Evolutionary conservation across 208 protist genomes (phyloP).

Genomic region (Phytomonas sp.): DNA sequence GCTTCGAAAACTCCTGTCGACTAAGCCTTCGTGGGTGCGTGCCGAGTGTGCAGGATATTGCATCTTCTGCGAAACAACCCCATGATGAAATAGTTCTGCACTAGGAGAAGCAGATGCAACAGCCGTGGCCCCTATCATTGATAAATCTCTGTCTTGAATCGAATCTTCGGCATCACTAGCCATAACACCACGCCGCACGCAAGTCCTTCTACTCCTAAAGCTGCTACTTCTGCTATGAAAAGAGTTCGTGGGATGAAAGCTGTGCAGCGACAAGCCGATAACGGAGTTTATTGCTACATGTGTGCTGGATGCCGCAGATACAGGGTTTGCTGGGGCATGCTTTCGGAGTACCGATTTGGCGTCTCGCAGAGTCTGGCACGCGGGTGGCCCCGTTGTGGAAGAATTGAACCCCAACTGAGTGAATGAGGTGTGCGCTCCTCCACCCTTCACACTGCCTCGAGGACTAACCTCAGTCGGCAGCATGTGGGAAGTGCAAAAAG

Average conservation of each 20-base stretch:
- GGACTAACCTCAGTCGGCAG: not conserved
- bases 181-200: not conserved
- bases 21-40: not conserved
- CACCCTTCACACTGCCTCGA: not conserved
- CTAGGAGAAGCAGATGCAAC: not conserved
- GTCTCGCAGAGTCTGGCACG: not conserved
- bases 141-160: not conserved
- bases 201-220: not conserved
- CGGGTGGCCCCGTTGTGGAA: not conserved
- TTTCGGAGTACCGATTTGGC: not conserved
- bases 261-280: not conserved
- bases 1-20: not conserved
- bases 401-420: not conserved
- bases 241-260: not conserved
- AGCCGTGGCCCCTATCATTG: not conserved
- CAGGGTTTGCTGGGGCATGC: not conserved
- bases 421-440: not conserved
- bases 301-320: not conserved
- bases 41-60: not conserved
- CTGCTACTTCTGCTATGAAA: conserved; percentile 1
- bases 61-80: not conserved
- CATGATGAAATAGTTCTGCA: not conserved
- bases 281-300: not conserved
- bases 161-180: not conserved
- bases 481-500: not conserved